A percentile compares a stretch with the other conserved stretches of the same genome.
Evolutionary conservation across 208 protist genomes (phyloP).

Genomic region (Trypanosoma melophagium): DNA sequence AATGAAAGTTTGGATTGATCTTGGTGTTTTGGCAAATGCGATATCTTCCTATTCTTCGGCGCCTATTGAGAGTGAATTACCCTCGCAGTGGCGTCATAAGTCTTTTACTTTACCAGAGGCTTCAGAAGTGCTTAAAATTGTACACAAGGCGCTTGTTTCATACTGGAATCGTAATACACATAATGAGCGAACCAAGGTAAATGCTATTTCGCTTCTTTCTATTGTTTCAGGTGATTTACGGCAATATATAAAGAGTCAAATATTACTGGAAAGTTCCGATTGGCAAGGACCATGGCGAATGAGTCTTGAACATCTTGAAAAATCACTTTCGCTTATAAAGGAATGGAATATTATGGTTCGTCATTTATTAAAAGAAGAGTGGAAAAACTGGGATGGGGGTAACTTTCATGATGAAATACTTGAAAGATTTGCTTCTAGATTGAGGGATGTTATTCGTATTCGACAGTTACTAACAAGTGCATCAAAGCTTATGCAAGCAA

Average conservation of each 20-base stretch:
- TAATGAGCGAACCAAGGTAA: slow-evolving; percentile 68
- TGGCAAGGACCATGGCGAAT: slow-evolving; percentile 85
- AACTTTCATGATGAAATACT: slow-evolving; percentile 74
- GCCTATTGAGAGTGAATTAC: slow-evolving; percentile 74
- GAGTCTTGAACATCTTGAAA: slow-evolving; percentile 46
- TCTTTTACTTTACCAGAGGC: slow-evolving; percentile 75
- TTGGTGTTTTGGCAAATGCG: slow-evolving; percentile 64
- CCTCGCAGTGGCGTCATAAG: slow-evolving; percentile 79
- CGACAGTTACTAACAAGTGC: slow-evolving; percentile 57
- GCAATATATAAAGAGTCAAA: slow-evolving; percentile 77
- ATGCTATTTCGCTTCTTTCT: slow-evolving; percentile 74
- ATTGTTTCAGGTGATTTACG: slow-evolving; percentile 85
- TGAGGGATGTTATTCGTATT: slow-evolving; percentile 73
- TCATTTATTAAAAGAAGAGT: slow-evolving; percentile 55
- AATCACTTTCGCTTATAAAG: slow-evolving; percentile 56
- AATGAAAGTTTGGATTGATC: slow-evolving; percentile 81
- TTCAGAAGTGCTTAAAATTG: slow-evolving; percentile 67
- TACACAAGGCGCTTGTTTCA: slow-evolving; percentile 47
- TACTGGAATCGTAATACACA: slow-evolving; percentile 72
- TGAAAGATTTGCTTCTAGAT: slow-evolving; percentile 53
- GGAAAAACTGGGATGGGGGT: slow-evolving; percentile 74
- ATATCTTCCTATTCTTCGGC: slow-evolving; percentile 57
- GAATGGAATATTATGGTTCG: slow-evolving; percentile 63
- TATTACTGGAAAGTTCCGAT: slow-evolving; percentile 68
- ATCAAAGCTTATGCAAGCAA: slow-evolving; percentile 35